A percentile compares a stretch with the other conserved stretches of the same genome.
Conservation (phyloP, 1,284 basidiomycete genomes). For the Cutaneotrichosporon arboriforme region DNA sequence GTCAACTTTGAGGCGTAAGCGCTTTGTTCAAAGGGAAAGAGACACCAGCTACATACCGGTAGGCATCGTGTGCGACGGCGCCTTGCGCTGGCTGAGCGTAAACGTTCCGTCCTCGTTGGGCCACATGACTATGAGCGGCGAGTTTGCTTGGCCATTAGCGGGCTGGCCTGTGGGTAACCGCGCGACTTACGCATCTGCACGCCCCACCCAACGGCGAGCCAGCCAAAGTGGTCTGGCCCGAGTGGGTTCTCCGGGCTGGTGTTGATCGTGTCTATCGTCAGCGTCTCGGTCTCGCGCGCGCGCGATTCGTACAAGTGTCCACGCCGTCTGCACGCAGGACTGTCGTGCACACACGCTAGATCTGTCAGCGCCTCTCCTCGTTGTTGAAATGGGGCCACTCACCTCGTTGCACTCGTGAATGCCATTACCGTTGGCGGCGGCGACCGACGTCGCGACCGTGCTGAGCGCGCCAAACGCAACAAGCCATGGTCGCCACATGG, state of each 20-base stretch:
- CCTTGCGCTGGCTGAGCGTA: conserved; percentile 58
- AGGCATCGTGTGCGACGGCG: conserved; percentile 52
- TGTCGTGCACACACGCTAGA: conserved; percentile 8
- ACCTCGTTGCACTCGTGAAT: conserved; percentile 1
- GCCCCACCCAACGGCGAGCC: conserved; percentile 12
- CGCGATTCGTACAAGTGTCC: conserved; percentile 6
- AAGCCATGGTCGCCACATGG: conserved; percentile 3
- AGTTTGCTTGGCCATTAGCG: conserved; percentile 31
- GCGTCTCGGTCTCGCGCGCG: background rate
- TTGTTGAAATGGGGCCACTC: background rate
- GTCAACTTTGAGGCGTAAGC: conserved; percentile 20
- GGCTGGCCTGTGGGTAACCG: too few relatives aligned
- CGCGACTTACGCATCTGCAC: conserved; percentile 8
- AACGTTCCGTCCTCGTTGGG: conserved; percentile 55
- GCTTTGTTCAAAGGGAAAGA: too few relatives aligned
- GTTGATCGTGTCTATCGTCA: background rate
- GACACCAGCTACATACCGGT: conserved; percentile 36
- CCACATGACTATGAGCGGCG: conserved; percentile 64
- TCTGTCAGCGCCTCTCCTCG: background rate
- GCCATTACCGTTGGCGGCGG: background rate
- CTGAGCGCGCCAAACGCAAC: background rate
- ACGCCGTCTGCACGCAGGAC: conserved; percentile 2
- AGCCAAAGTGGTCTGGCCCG: conserved; percentile 8
- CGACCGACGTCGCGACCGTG: background rate
- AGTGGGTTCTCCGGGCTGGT: background rate